Conservation (phyloP, 805 yeast species). For the Metschnikowia similis region DNA sequence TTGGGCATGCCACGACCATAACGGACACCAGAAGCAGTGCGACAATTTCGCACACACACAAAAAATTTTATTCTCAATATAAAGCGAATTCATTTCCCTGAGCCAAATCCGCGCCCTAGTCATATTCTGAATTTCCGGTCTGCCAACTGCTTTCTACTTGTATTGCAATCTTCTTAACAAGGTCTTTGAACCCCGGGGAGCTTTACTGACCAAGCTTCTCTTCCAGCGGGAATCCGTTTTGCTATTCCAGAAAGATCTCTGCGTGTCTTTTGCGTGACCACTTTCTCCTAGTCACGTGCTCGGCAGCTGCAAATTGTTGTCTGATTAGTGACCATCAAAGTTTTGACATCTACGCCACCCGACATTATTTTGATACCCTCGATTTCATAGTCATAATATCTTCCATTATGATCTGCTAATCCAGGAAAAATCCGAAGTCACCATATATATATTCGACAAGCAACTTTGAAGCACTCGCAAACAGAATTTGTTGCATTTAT, state of each 20-base stretch:
- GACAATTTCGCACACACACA: neutral
- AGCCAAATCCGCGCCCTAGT: neutral
- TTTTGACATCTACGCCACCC: neutral
- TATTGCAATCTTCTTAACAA: neutral
- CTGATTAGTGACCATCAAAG: neutral
- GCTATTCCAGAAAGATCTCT: neutral
- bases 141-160: neutral
- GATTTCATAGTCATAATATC: neutral
- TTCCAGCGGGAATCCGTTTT: neutral
- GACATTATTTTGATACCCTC: neutral
- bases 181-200: neutral
- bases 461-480: neutral
- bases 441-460: neutral
- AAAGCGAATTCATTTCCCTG: conserved; percentile 3
- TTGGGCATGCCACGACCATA: conserved; percentile 2
- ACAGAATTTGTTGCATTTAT: neutral
- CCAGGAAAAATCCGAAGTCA: neutral
- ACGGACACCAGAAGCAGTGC: neutral
- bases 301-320: conserved; percentile 2
- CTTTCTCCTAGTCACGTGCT: neutral
- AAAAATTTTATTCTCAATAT: conserved; percentile 3
- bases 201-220: neutral
- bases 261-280: neutral
- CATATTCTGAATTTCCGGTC: neutral
- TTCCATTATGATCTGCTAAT: conserved; percentile 3